phyloP scores from a whole-genome alignment of 2,329 filamentous ascomycete genomes.

The Berkeleyomyces rouxiae region DNA sequence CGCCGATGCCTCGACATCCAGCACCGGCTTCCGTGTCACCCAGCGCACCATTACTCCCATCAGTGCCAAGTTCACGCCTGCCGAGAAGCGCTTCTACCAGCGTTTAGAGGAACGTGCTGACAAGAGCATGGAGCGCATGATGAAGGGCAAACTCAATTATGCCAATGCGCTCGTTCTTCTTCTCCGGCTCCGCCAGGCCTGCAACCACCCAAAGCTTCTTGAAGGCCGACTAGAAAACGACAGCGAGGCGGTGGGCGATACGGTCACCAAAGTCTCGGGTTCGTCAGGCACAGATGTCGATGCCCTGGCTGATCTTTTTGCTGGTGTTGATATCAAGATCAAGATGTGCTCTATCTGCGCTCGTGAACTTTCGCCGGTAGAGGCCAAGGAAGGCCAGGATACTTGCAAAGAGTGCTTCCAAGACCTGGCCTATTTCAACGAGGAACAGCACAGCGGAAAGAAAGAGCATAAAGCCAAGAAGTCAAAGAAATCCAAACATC shows the following conservation, averaged over 20 bases:
- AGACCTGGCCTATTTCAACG: constrained; percentile 51
- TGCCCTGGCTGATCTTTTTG: constrained; percentile 70
- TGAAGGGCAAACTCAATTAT: constrained; percentile 71
- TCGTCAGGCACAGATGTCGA: constrained; percentile 53
- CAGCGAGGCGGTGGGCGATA: constrained; percentile 42
- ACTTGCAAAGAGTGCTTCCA: constrained; percentile 58
- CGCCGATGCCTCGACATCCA: constrained; percentile 24
- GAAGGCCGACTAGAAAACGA: constrained; percentile 82
- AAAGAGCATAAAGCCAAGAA: constrained; percentile 19
- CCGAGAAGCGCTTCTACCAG: constrained; percentile 74
- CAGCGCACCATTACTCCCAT: constrained; percentile 77
- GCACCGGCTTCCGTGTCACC: constrained; percentile 72
- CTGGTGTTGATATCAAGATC: constrained; percentile 59
- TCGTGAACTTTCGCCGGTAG: constrained; percentile 40
- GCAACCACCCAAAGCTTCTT: constrained; percentile 82
- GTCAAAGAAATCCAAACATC: constrained; percentile 16
- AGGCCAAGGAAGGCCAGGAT: constrained; percentile 25
- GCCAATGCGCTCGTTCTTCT: constrained; percentile 85
- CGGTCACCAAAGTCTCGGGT: constrained; percentile 29
- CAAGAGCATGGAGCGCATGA: constrained; percentile 74
- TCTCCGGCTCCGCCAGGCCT: constrained; percentile 79
- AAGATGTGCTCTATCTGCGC: constrained; percentile 79
- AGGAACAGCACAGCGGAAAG: constrained; percentile 26
- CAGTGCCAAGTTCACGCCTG: constrained; percentile 57
- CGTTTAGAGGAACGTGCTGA: constrained; percentile 72